A percentile compares a stretch with the other conserved stretches of the same genome.
These are phyloP conservation scores for Oidiodendron maius DNA, from an alignment of 495 filamentous ascomycete genomes.

Conservation along the genomic window DNA sequence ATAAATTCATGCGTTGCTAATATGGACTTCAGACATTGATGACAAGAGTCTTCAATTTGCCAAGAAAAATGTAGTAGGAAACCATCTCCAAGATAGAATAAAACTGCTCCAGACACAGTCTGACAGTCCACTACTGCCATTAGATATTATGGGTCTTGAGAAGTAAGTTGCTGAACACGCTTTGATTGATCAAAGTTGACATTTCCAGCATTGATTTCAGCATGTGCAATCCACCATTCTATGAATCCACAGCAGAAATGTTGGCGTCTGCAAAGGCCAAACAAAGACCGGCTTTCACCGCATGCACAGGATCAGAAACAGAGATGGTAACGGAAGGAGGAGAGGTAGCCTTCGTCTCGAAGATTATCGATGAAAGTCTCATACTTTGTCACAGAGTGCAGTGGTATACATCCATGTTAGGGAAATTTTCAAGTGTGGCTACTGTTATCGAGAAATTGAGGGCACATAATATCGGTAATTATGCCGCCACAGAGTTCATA, in stretches of 20 bases:
- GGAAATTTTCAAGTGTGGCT: constrained; percentile 69
- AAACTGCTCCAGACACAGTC: constrained; percentile 49
- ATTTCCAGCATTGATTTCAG: constrained; percentile 66
- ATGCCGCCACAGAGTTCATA: constrained; percentile 73
- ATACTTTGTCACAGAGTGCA: constrained; percentile 51
- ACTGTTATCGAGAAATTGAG: constrained; percentile 55
- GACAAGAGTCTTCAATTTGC: constrained; percentile 60
- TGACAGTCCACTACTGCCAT: constrained; percentile 54
- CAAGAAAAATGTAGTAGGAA: constrained; percentile 53
- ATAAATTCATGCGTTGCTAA: background rate
- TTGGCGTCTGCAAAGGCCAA: constrained; percentile 58
- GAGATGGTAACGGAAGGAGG: constrained; percentile 90
- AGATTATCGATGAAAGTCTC: constrained; percentile 71
- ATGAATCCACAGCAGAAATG: constrained; percentile 66
- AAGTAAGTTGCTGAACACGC: constrained; percentile 26
- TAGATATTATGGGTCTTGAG: constrained; percentile 46
- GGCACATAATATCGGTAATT: constrained; percentile 61
- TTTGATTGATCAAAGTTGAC: background rate
- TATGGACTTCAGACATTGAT: constrained; percentile 63
- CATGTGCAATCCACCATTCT: constrained; percentile 96
- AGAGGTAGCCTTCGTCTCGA: constrained; percentile 71
- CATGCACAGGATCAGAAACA: constrained; percentile 72
- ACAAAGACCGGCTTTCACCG: constrained; percentile 59
- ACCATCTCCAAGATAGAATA: constrained; percentile 60
- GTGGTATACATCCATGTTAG: constrained; percentile 93